Percentiles rank a stretch among this genome's conserved stretches.
These are phyloP conservation scores for Vickermania ingenoplastis DNA, from an alignment of 208 protist species.

Conservation along the genomic window DNA sequence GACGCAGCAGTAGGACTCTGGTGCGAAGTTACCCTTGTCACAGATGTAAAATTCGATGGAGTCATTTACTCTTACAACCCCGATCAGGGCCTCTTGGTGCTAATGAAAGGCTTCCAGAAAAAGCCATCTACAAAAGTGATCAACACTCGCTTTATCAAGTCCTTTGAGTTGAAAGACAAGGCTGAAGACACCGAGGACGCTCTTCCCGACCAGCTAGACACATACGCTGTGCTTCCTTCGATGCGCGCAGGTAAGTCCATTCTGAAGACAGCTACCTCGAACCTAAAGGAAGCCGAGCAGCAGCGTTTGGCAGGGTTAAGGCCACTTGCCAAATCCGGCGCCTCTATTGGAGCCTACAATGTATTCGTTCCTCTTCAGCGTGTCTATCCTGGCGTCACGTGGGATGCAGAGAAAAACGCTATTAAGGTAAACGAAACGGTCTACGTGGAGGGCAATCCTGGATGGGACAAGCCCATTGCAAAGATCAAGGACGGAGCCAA, in stretches of 20 bases:
- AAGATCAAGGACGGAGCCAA: conserved; percentile 40
- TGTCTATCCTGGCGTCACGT: conserved; percentile 70
- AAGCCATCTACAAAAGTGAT: conserved; percentile 58
- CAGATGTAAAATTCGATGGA: conserved; percentile 49
- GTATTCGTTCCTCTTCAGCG: conserved; percentile 51
- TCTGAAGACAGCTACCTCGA: conserved; percentile 58
- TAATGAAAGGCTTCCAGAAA: conserved; percentile 38
- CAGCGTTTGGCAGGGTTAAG: conserved; percentile 27
- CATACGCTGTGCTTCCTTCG: conserved; percentile 51
- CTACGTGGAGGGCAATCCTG: conserved; percentile 54
- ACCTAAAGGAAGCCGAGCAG: conserved; percentile 55
- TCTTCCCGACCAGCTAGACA: conserved; percentile 48
- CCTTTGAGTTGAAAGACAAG: conserved; percentile 22
- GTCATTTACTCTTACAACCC: conserved; percentile 82
- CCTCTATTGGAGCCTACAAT: conserved; percentile 59
- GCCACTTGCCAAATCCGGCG: conserved; percentile 25
- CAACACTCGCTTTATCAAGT: conserved; percentile 67
- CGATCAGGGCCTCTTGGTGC: conserved; percentile 53
- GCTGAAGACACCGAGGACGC: conserved; percentile 20
- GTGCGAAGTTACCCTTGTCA: conserved; percentile 46
- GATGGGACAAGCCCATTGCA: conserved; percentile 54
- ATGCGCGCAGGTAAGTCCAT: conserved; percentile 84
- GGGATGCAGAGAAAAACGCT: conserved; percentile 57
- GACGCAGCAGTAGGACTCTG: conserved; percentile 61
- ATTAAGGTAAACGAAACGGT: conserved; percentile 69